Percentiles rank a stretch among this genome's conserved stretches.
Evolutionary conservation across 805 yeast species (phyloP).

Genomic region (Teunomyces kruisii): DNA sequence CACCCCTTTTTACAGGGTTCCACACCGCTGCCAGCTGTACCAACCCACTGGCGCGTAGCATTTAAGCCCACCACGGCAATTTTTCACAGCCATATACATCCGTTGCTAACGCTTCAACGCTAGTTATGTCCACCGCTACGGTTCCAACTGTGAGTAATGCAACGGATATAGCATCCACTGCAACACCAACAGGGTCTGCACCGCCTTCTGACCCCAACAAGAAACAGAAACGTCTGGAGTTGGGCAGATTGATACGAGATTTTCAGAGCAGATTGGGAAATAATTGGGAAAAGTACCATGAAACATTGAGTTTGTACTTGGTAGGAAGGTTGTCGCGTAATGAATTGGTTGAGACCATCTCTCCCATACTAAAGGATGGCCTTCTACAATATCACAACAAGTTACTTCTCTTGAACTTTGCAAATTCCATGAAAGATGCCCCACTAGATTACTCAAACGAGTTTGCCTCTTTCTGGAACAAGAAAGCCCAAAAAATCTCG

Average conservation of each 20-base stretch:
- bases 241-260: slow-evolving; percentile 59
- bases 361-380: slow-evolving; percentile 51
- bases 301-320: slow-evolving; percentile 70
- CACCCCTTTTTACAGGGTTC: not conserved
- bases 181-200: not conserved
- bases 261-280: slow-evolving; percentile 72
- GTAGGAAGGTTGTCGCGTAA: slow-evolving; percentile 75
- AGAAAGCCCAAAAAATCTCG: slow-evolving; percentile 46
- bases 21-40: not conserved
- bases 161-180: slow-evolving; percentile 1
- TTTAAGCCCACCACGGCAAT: not conserved
- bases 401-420: slow-evolving; percentile 73
- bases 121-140: not conserved
- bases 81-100: not conserved
- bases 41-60: not conserved
- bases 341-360: slow-evolving; percentile 64
- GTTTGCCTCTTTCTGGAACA: slow-evolving; percentile 47
- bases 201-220: not conserved
- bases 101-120: not conserved
- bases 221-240: slow-evolving; percentile 28
- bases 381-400: slow-evolving; percentile 76
- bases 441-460: slow-evolving; percentile 56
- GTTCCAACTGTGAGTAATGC: slow-evolving; percentile 1
- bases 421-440: slow-evolving; percentile 78
- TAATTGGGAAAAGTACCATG: slow-evolving; percentile 86